These are phyloP conservation scores for Hypholoma sublateritium DNA, from an alignment of 768 basidiomycete genomes.

Conservation along the genomic window DNA sequence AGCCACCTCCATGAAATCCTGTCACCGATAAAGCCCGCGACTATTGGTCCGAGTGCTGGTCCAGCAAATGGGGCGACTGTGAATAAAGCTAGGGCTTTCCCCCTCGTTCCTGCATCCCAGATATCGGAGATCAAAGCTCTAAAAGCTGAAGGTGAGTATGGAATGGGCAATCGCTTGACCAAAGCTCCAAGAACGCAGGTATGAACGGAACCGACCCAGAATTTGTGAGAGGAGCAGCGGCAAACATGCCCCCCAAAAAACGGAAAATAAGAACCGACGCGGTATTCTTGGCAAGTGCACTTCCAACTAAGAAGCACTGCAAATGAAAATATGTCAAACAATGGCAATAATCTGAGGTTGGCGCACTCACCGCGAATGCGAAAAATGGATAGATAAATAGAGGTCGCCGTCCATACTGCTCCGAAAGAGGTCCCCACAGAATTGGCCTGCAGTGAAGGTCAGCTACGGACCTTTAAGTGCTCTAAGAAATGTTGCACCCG, in stretches of 20 bases:
- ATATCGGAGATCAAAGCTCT: constrained; percentile 57
- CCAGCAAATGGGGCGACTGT: constrained; percentile 68
- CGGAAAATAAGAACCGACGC: constrained; percentile 66
- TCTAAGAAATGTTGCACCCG: constrained; percentile 32
- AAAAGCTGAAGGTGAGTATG: background rate
- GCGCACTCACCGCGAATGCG: constrained; percentile 44
- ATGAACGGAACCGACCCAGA: constrained; percentile 45
- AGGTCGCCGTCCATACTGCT: constrained; percentile 59
- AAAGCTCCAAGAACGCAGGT: background rate
- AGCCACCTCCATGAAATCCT: constrained; percentile 63
- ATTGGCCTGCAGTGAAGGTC: constrained; percentile 35
- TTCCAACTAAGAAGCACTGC: constrained; percentile 62
- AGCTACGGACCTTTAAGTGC: background rate
- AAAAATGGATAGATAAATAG: constrained; percentile 58
- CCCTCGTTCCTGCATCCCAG: constrained; percentile 61
- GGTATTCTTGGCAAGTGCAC: constrained; percentile 61
- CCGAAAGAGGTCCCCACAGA: constrained; percentile 57
- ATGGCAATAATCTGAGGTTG: background rate
- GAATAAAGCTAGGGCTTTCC: constrained; percentile 66
- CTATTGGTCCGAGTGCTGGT: constrained; percentile 57
- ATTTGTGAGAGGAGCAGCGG: constrained; percentile 68
- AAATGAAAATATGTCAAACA: background rate
- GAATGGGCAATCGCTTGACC: background rate
- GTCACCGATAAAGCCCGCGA: constrained; percentile 45
- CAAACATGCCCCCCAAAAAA: constrained; percentile 70